Base-by-base conservation (phyloP, 1,139 yeast species). In the Suhomyces wounanorum region DNA sequence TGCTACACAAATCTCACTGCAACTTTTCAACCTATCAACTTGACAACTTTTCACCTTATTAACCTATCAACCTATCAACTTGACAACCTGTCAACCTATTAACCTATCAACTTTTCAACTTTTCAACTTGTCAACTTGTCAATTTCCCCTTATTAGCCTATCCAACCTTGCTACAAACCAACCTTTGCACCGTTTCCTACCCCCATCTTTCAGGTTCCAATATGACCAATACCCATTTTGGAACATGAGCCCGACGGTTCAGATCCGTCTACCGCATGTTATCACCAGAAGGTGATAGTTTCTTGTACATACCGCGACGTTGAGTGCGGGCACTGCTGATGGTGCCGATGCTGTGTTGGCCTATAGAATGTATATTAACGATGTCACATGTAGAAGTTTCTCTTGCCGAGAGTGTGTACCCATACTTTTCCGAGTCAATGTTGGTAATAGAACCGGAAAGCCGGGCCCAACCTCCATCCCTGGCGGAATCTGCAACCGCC, bases 211-310 rank as follows among this genome's bases (percentile, higher is more conserved):
- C 37, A 10, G 37, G 18, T 33, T 33, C 37, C 18, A 14, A 5
- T 8, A 10, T 10, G 4, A 13, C 31, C 31, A 28, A 10, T 55
- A 6, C 3, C 23, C 79, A 82, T 51, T 51, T 70, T 79, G 61
- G 78, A 79, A 45, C 82, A 83, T 52, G 78, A 62, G 64, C 8
- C 43, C 13, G 18, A 28, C 45, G 28, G 40, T 33, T 36, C 38
- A 26, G 40, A 4, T 23, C 45, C 35, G 40, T 33, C 47, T 42
- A 43, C 31, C 42, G 42, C 42, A 40, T 40, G 42, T 28, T 28
- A 40, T 26, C 23, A 17, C 21, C 6, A 3, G 11, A 17, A 25
- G 30, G 31, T 28, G 43, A 18, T 31, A 26, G 36, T 18, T 33
- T 37, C 46, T 40, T 45, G 48, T 45, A 45, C 44, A 45, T 45